Evolutionary conservation across 2,329 filamentous ascomycete species (phyloP), one percentile per base, ranked within the genome.

Genomic region (Cladosporium sp.): DNA sequence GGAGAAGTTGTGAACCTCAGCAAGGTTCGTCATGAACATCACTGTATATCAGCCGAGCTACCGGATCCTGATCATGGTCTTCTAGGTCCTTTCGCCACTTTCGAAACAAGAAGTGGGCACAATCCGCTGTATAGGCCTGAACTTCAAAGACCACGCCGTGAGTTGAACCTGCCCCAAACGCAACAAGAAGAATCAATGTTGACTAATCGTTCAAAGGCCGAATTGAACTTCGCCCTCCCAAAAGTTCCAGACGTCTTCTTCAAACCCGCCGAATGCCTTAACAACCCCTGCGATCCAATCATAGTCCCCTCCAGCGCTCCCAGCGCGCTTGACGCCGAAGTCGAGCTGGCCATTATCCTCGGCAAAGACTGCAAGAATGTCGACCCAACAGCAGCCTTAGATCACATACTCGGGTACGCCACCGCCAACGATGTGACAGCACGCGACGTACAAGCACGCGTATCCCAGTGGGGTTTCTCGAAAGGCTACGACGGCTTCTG

Each of bases 371-470:
- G 69, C 33, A 76, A 75, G 57, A 79, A 83, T 55, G 78, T 82
- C 8, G 67, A 72, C 22, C 78, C 81, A 56, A 71, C 69, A 0
- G 73, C 83, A 22, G 79, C 80, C 4, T 61, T 80, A 43, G 72
- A 77, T 55, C 82, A 84, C 57, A 72, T 85, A 4, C 74, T 85
- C 2, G 82, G 82, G 22, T 85, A 85, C 62, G 82, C 79, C 0
- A 74, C 75, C 18, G 74, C 75, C 58, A 85, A 85, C 66, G 82
- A 85, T 59, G 75, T 85, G 6, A 83, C 79, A 2, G 78, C 76
- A 53, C 75, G 80, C 3, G 75, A 77, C 43, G 72, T 71, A 47
- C 80, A 84, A 67, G 71, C 76, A 57, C 69, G 71, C 18, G 73
- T 77, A 61, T 70, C 68, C 43, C 78, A 82, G 60, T 79, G 77